Conservation (phyloP, 1,284 basidiomycete species). For the Cryptococcus sp. region DNA sequence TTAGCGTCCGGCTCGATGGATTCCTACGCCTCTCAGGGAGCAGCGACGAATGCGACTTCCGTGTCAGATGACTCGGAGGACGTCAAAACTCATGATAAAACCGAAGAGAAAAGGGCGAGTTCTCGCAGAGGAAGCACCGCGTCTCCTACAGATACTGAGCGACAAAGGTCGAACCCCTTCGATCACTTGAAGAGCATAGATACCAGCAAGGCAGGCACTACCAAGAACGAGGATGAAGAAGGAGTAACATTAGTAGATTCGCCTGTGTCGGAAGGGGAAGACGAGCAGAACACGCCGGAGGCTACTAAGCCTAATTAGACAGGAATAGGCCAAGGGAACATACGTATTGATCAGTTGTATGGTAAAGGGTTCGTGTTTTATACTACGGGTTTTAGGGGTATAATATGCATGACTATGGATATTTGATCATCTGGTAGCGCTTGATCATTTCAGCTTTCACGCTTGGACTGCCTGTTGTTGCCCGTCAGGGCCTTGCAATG, state of each 20-base stretch:
- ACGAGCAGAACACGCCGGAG: constrained; percentile 9
- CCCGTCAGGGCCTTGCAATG: constrained; percentile 34
- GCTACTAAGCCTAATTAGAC: constrained; percentile 4
- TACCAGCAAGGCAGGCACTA: constrained; percentile 6
- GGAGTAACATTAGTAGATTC: constrained; percentile 26
- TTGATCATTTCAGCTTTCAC: background rate
- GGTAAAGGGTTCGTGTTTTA: no score
- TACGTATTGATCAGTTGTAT: no score
- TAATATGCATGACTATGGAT: no score
- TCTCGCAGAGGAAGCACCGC: constrained; percentile 18
- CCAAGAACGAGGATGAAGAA: background rate
- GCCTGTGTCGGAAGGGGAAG: constrained; percentile 22
- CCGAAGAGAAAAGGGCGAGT: constrained; percentile 13
- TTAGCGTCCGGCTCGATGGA: constrained; percentile 44
- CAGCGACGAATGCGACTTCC: constrained; percentile 18
- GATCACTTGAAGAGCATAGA: constrained; percentile 14
- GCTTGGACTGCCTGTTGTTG: constrained; percentile 15
- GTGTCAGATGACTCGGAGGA: constrained; percentile 19
- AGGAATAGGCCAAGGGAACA: no score
- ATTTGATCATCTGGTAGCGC: background rate
- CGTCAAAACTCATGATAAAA: constrained; percentile 13
- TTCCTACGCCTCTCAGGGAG: constrained; percentile 39
- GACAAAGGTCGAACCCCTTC: constrained; percentile 10
- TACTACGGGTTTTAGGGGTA: no score
- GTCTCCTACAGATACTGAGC: constrained; percentile 4